Base-by-base conservation (phyloP, 2,329 filamentous ascomycete genomes). In the Tolypocladium tropicale region DNA sequence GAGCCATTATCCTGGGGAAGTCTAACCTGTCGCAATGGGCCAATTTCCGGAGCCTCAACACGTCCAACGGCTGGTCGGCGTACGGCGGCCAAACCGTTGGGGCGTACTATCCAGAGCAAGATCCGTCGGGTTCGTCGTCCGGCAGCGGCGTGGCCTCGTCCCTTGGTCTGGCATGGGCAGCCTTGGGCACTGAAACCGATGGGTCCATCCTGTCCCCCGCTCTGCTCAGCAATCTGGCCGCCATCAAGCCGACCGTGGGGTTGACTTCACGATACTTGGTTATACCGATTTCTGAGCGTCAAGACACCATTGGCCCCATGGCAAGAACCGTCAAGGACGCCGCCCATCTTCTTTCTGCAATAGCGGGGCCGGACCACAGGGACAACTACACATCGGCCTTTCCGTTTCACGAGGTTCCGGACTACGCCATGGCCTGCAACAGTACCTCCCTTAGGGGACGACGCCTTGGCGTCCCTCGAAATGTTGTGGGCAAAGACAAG, bases 231-330 rank as follows among this genome's bases (percentile, higher is more conserved):
- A 84, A 85, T 54, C 59, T 88, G 1, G 84, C 87, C 0, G 85
- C 83, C 2, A 83, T 89, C 65, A 86, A 85, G 64, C 83, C 85
- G 1, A 85, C 83, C 0, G 81, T 87, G 1, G 85, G 85, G 0
- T 72, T 88, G 4, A 86, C 80, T 0, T 84, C 81, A 1, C 73
- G 82, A 16, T 71, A 77, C 58, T 72, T 85, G 4, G 85, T 88
- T 1, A 80, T 90, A 12, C 86, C 87, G 0, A 82, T 89, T 4
- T 81, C 78, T 2, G 68, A 78, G 34, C 78, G 83, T 61, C 83
- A 86, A 62, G 87, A 90, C 62, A 85, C 80, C 0, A 74, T 89
- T 0, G 86, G 87, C 0, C 76, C 80, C 0, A 82, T 90, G 69
- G 81, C 81, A 0, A 77, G 81, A 25, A 87, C 80, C 0, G 81